A percentile compares a stretch with the other conserved stretches of the same genome.
Evolutionary conservation across 2,329 filamentous ascomycete species (phyloP).

Genomic region (Apiospora saccharicola): DNA sequence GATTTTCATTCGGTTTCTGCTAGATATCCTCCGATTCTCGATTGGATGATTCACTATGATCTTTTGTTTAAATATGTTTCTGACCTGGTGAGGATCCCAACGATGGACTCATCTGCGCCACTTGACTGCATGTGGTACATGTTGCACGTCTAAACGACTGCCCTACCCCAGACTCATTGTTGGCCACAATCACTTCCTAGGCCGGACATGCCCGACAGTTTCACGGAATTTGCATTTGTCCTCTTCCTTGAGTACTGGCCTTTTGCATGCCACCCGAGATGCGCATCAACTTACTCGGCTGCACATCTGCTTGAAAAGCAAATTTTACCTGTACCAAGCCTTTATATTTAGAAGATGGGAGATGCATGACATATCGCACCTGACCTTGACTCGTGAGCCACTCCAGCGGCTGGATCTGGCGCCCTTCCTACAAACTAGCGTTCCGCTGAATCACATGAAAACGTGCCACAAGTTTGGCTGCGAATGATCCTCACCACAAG

Average conservation of each 20-base stretch:
- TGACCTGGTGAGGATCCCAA: background rate
- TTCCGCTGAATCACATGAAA: constrained; percentile 11
- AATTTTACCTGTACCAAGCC: background rate
- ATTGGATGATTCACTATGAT: background rate
- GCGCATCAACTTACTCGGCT: background rate
- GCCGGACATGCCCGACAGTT: constrained; percentile 12
- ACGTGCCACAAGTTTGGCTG: background rate
- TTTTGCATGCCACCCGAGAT: background rate
- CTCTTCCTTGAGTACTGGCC: background rate
- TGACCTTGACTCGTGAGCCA: constrained; percentile 7
- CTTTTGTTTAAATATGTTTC: no score
- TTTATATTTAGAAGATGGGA: background rate
- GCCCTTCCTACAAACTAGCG: background rate
- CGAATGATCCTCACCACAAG: background rate
- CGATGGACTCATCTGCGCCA: background rate
- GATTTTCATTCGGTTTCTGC: background rate
- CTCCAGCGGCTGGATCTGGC: background rate
- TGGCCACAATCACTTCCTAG: background rate
- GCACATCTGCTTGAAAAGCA: background rate
- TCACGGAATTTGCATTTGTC: background rate
- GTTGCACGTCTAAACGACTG: background rate
- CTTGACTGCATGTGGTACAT: background rate
- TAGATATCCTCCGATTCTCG: background rate
- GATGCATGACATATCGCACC: background rate
- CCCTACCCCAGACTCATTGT: background rate